These are phyloP conservation scores for Citrullus colocynthis DNA, from an alignment of 306 rosid genomes.

Conservation along the genomic window DNA sequence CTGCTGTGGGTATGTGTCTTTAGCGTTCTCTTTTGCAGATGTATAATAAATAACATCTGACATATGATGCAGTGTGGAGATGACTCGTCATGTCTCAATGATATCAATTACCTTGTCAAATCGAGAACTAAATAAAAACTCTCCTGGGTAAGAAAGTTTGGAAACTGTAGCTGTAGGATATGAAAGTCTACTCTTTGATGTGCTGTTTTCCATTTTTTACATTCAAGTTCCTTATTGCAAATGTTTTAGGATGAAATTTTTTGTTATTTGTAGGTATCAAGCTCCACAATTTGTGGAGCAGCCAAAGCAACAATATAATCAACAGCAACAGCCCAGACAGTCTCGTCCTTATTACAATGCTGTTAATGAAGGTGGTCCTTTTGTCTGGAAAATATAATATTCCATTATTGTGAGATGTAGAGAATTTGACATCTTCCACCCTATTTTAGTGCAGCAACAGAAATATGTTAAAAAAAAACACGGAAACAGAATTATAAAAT, in stretches of 20 bases:
- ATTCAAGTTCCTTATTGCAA: not conserved
- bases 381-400: not conserved
- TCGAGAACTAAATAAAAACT: constrained; percentile 47
- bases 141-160: constrained; percentile 66
- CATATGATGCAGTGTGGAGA: constrained; percentile 72
- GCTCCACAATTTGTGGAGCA: constrained; percentile 51
- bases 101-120: constrained; percentile 72
- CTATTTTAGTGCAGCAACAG: not conserved
- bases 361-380: constrained; percentile 55
- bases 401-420: not conserved
- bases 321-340: constrained; percentile 60
- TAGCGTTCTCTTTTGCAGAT: not conserved
- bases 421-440: not conserved
- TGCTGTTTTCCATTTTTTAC: not conserved
- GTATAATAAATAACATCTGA: not conserved
- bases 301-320: constrained; percentile 42
- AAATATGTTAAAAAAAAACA: not conserved
- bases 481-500: not conserved
- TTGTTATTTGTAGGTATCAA: constrained; percentile 51
- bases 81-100: constrained; percentile 98
- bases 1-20: not conserved
- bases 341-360: constrained; percentile 56
- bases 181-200: not conserved
- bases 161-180: too few relatives aligned
- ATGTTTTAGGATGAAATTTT: constrained; percentile 2